Evolutionary conservation across 257 asterid genomes (phyloP), one percentile per base, ranked within the genome.

Genomic region (Mentha longifolia): DNA sequence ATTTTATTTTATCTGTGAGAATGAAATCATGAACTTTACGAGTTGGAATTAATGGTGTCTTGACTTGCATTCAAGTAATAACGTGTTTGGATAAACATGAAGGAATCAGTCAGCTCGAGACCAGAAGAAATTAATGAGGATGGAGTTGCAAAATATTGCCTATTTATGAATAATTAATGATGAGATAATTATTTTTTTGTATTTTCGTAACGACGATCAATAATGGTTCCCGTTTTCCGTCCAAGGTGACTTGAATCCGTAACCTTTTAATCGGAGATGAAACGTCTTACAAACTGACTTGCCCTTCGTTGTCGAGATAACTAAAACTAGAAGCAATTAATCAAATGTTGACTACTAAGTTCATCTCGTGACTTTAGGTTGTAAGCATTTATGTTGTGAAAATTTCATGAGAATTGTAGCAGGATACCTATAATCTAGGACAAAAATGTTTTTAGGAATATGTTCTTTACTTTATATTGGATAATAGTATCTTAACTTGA

Each of bases 31-130:
- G n/a, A 13, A 3, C 41, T 13, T 45, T 64, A 7, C 19, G 33
- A 35, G 37, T 12, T 72, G 6, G 56, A 51, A 5, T 11, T 52
- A 28, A 64, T 42, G 50, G 2, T 31, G 8, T 35, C 50, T 70
- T 72, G 20, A 72, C 19, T 49, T 17, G 70, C 70, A 52, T 72
- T 72, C 37, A 51, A 37, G 71, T 12, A 42, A 31, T 5, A 42
- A 39, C 58, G 65, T 57, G 57, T 25, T 25, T 5, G 55, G 67
- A 57, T 42, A 42, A 56, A 57, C 22, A 57, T 42, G 22, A 45
- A 49, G 55, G 10, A 49, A 31, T 31, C 9, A 12, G 15, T 47
- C 37, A n/a, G 30, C 20, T 67, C 22, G 15, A 33, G 35, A 17
- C 39, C 61, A 31, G 51, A 66, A 30, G 49, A 31, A 33, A 49